Evolutionary conservation across 805 yeast species (phyloP).

Genomic region (Yarrowia keelungensis): DNA sequence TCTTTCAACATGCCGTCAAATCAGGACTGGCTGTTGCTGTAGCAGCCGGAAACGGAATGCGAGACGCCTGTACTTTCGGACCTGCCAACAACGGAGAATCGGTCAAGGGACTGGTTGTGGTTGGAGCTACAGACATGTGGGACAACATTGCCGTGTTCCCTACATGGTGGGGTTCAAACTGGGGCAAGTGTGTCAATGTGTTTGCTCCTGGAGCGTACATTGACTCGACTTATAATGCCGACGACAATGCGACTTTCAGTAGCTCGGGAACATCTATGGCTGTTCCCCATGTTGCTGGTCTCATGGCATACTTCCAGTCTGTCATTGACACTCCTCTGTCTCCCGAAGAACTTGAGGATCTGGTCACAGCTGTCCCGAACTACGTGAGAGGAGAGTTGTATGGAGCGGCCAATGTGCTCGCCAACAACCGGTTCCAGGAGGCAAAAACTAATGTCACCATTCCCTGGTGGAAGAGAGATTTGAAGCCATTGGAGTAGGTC

Average conservation of each 20-base stretch:
- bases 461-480: background rate
- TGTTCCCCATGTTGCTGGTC: constrained; percentile 91
- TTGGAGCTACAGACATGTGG: constrained; percentile 34
- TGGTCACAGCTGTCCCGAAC: constrained; percentile 14
- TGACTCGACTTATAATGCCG: constrained; percentile 57
- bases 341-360: constrained; percentile 16
- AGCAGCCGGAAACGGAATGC: constrained; percentile 30
- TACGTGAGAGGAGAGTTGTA: constrained; percentile 20
- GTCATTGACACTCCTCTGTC: constrained; percentile 17
- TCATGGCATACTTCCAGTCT: constrained; percentile 73
- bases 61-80: constrained; percentile 30
- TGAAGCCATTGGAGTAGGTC: background rate
- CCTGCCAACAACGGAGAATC: constrained; percentile 32
- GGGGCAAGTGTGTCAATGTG: constrained; percentile 91
- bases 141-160: constrained; percentile 27
- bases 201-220: constrained; percentile 96
- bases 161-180: constrained; percentile 28
- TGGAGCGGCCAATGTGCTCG: constrained; percentile 25
- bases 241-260: constrained; percentile 46
- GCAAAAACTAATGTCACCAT: constrained; percentile 45
- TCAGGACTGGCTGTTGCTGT: constrained; percentile 48
- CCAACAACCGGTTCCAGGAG: constrained; percentile 19
- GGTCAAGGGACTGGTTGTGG: constrained; percentile 32
- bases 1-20: constrained; percentile 14
- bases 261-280: constrained; percentile 95